Percentiles rank a stretch among this genome's conserved stretches.
Evolutionary conservation across 2,329 filamentous ascomycete species (phyloP).

Genomic region (Ophiostoma perfectum): DNA sequence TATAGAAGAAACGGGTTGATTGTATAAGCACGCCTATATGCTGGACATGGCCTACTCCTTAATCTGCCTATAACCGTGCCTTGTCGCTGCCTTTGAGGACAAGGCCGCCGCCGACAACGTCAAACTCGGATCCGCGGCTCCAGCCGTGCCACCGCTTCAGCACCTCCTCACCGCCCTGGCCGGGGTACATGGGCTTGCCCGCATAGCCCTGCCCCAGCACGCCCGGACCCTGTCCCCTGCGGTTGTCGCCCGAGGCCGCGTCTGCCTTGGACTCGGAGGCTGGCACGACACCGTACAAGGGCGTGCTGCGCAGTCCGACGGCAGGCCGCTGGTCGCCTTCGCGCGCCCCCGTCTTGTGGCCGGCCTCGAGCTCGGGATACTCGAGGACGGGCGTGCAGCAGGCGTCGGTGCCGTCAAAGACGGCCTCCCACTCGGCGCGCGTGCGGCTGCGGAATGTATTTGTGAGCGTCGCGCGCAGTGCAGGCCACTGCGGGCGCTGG

Average conservation of each 20-base stretch:
- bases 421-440: conserved; percentile 70
- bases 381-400: conserved; percentile 85
- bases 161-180: conserved; percentile 65
- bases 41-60: neutral
- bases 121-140: conserved; percentile 65
- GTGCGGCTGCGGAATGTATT: conserved; percentile 63
- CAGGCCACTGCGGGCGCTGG: conserved; percentile 62
- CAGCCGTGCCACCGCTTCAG: conserved; percentile 72
- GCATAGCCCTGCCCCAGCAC: conserved; percentile 63
- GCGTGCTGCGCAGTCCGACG: conserved; percentile 64
- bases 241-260: conserved; percentile 32
- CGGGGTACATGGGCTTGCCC: conserved; percentile 54
- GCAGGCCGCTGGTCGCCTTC: conserved; percentile 66
- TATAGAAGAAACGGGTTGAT: too few relatives aligned
- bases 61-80: conserved; percentile 31
- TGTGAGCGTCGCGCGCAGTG: conserved; percentile 56
- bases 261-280: conserved; percentile 50
- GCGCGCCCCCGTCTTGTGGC: conserved; percentile 33
- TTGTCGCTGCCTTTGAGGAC: conserved; percentile 43
- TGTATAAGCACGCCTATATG: too few relatives aligned
- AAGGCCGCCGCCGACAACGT: conserved; percentile 58
- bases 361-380: conserved; percentile 63
- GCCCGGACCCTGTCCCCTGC: conserved; percentile 57
- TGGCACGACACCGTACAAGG: conserved; percentile 54
- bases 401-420: conserved; percentile 88